Evolutionary conservation across 2,329 filamentous ascomycete species (phyloP).

Genomic region (Nannizziopsis arthrosporioides): DNA sequence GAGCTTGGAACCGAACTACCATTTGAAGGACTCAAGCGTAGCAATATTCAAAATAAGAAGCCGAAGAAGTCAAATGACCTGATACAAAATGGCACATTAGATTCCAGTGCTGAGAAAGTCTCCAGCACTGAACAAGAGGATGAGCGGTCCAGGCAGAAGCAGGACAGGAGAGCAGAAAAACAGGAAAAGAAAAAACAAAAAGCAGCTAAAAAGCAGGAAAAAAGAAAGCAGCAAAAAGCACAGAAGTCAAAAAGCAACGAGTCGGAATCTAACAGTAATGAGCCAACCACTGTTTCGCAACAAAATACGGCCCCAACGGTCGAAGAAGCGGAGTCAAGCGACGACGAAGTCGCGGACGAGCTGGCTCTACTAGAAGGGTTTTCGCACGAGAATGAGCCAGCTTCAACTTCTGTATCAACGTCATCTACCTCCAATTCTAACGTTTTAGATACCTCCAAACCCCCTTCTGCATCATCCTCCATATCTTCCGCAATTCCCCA

Average conservation of each 20-base stretch:
- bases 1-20: slow-evolving; percentile 41
- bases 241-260: slow-evolving; percentile 18
- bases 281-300: slow-evolving; percentile 9
- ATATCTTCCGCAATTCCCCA: slow-evolving; percentile 52
- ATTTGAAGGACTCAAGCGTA: slow-evolving; percentile 49
- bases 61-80: slow-evolving; percentile 35
- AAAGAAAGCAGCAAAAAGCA: slow-evolving; percentile 17
- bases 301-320: slow-evolving; percentile 2
- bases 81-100: slow-evolving; percentile 28
- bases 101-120: slow-evolving; percentile 16
- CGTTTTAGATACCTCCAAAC: slow-evolving; percentile 41
- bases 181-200: slow-evolving; percentile 19
- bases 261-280: slow-evolving; percentile 13
- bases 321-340: slow-evolving; percentile 16
- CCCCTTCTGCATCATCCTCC: slow-evolving; percentile 50
- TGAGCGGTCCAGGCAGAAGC: slow-evolving; percentile 5
- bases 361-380: slow-evolving; percentile 41
- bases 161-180: slow-evolving; percentile 13
- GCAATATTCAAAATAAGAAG: slow-evolving; percentile 34
- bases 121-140: slow-evolving; percentile 11
- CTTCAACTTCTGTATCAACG: slow-evolving; percentile 34
- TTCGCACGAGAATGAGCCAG: slow-evolving; percentile 30
- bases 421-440: slow-evolving; percentile 44
- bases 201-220: slow-evolving; percentile 13
- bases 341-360: slow-evolving; percentile 24